Evolutionary conservation across 495 filamentous ascomycete genomes (phyloP), one percentile per base, ranked within the genome.

Genomic region (Aspergillus sclerotiicarbonarius): DNA sequence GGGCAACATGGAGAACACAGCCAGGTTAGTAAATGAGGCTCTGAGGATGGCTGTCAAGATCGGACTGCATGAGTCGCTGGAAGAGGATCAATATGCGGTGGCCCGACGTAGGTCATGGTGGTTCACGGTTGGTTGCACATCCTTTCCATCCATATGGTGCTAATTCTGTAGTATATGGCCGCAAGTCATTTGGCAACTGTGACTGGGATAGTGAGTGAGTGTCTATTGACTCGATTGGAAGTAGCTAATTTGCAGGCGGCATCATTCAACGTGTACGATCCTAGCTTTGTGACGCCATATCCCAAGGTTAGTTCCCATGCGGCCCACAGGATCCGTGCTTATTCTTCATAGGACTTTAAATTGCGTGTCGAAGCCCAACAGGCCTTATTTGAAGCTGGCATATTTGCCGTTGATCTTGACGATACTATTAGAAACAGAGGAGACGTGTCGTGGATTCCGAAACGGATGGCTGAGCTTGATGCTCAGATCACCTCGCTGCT

Each of bases 1-100:
- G 21, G 80, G 80, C 0, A 80, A 80, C 64, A 66, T 81, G 55
- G 69, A 74, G 51, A 80, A 78, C 51, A 80, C 80, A 77, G 62
- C 72, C 8, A 74, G 72, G 54, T 70, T 76, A 43, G 75, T 76
- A 3, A 76, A 74, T 10, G 76, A 80, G 21, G 76, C 80, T 18
- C 53, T 80, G 48, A 68, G 72, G 31, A 50, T 71, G n/a, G 78
- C 77, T 1, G 73, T 78, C 66, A 67, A 68, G 52, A 51, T 80
- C 25, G 66, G 59, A 9, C 65, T 82, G 10, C 74, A 81, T 58
- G 67, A 65, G 13, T 60, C 62, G 16, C 67, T 61, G 9, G 69
- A 76, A 8, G 74, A 75, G 4, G 71, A 77, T 30, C 69, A 71
- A 43, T 68, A 67, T 50, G 75, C 70, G 2, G 78, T 81, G 57